Conservation (phyloP, 768 basidiomycete genomes). For the Rhodotorula kratochvilovae region DNA sequence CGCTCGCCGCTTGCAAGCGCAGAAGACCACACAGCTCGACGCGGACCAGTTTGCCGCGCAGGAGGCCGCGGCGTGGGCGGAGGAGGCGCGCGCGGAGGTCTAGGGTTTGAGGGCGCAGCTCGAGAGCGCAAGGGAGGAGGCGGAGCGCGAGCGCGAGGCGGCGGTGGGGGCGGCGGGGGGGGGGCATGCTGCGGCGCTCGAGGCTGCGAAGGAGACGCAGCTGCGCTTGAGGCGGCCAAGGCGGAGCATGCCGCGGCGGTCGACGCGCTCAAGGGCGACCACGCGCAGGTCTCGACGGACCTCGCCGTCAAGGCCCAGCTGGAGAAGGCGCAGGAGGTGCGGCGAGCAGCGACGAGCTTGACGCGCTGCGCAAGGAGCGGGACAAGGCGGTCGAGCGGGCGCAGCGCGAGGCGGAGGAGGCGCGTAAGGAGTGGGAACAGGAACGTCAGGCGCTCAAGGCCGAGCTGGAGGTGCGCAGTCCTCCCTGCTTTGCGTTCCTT, state of each 20-base stretch:
- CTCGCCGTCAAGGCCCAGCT: background rate
- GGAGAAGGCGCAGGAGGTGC: background rate
- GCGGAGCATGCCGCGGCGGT: background rate
- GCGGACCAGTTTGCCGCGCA: background rate
- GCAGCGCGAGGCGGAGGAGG: background rate
- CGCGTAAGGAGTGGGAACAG: background rate
- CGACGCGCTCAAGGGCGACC: too few species aligned
- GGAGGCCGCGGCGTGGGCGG: background rate
- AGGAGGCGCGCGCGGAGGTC: background rate
- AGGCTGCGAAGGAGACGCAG: background rate
- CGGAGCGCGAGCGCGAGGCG: background rate
- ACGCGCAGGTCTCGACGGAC: background rate
- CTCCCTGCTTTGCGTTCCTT: too few species aligned
- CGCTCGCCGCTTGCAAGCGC: background rate
- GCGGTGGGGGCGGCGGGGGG: background rate
- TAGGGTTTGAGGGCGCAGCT: background rate
- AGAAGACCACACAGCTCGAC: conserved; percentile 4
- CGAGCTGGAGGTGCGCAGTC: conserved; percentile 67
- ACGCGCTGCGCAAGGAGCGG: background rate
- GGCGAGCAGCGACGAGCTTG: background rate
- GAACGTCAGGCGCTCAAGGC: conserved; percentile 52
- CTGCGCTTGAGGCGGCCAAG: too few species aligned
- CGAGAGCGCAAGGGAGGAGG: background rate
- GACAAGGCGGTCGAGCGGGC: background rate
- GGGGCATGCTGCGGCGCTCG: conserved; percentile 10